Base-by-base conservation (phyloP, 257 asterid species). In the Fraxinus anomala region DNA sequence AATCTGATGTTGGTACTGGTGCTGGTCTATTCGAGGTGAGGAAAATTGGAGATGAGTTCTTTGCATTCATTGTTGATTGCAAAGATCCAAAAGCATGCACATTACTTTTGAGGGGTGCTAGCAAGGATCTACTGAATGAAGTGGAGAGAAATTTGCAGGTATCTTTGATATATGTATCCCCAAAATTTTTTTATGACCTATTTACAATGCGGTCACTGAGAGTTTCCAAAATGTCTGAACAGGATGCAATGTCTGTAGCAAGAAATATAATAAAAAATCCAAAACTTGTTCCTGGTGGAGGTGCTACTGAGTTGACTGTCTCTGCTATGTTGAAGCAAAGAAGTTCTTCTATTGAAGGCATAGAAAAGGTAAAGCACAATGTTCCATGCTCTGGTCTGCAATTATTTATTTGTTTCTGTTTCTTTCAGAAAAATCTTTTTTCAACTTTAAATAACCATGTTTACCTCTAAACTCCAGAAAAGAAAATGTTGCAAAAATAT, bases 211-310 rank as follows among this genome's bases (percentile, higher is more conserved):
- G 0, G 42, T 37, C 42, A 37, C 42, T 37, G 42, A 7, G 76
- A 86, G 65, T 40, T 69, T 37, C 37, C 42, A 17, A 37, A 40
- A 31, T 71, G 44, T 83, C 26, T 77, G 47, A 77, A 73, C 86
- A 95, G 99, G 99, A 95, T 83, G 99, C 99, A n/a, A 90, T 90
- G 97, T 91, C 97, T 72, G 99, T 92, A 33, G 97, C 99, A 74
- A 93, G 98, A 83, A 95, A 95, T 84, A 93, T 95, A 42, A 85
- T 95, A 42, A 93, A 95, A 83, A 87, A 91, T 81, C 98, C 99
- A 1, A 95, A 95, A 83, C 98, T 95, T 69, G 96, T 95, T 51
- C 99, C 99, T 5, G 99, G 99, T 80, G 98, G 99, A 51, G 99
- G 99, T 72, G 99, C 96, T 65, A 90, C 98, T 3, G 99, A 95